phyloP scores from a whole-genome alignment of 1,284 basidiomycete species.

The Afroboletus lepidellus region DNA sequence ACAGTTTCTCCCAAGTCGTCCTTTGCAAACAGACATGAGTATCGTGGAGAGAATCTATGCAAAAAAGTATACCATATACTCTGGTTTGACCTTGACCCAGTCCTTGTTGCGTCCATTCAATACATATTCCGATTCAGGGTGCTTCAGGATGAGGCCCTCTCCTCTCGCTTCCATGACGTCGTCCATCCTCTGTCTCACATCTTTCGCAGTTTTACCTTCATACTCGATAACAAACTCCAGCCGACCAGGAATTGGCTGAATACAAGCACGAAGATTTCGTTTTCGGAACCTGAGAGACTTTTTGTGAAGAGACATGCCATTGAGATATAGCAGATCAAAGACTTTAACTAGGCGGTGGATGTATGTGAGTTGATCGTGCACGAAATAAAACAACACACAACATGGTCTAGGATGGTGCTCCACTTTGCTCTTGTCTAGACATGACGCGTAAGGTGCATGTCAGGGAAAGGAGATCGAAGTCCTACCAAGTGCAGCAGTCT shows the following conservation, averaged over 20 bases:
- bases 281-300: slow-evolving; percentile 66
- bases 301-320: slow-evolving; percentile 67
- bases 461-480: not conserved
- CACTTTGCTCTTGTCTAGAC: slow-evolving; percentile 65
- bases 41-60: not conserved
- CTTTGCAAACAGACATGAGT: slow-evolving; percentile 37
- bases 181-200: slow-evolving; percentile 78
- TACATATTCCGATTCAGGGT: slow-evolving; percentile 74
- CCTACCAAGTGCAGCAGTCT: slow-evolving; percentile 82
- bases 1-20: slow-evolving; percentile 88
- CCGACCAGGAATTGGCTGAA: slow-evolving; percentile 69
- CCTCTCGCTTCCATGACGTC: slow-evolving; percentile 79
- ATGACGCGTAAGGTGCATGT: slow-evolving; percentile 3
- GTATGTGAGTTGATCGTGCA: not conserved
- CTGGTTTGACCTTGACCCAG: slow-evolving; percentile 95
- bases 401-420: slow-evolving; percentile 80
- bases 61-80: slow-evolving; percentile 72
- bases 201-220: slow-evolving; percentile 73
- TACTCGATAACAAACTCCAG: slow-evolving; percentile 76
- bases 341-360: slow-evolving; percentile 71
- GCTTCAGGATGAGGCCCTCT: slow-evolving; percentile 91
- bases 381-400: slow-evolving; percentile 55
- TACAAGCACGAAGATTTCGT: slow-evolving; percentile 61
- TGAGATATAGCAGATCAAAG: slow-evolving; percentile 89
- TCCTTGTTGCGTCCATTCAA: slow-evolving; percentile 83